Evolutionary conservation across 2,329 filamentous ascomycete genomes (phyloP), one percentile per base, ranked within the genome.

Genomic region (Diaporthe aspalathi): DNA sequence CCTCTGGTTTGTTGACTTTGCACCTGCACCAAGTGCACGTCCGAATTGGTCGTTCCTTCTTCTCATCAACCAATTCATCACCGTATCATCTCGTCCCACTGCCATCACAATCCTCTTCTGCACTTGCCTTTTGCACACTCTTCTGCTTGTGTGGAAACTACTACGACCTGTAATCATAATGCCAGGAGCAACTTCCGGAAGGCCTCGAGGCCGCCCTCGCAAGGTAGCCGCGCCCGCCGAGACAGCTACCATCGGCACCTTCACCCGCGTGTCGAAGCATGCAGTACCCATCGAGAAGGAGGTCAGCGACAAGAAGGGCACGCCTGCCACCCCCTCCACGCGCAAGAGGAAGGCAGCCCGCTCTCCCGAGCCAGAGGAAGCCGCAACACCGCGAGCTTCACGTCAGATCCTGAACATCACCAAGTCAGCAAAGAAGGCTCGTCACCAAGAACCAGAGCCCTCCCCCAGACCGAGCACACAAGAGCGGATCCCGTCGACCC

Each of bases 221-320:
- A 73, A 71, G 65, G 63, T n/a, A 16, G 45, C 22, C 38, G 69
- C 22, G 24, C 32, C 49, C 5, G 2, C 65, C 11, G 50, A 66
- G 40, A 45, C 62, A 65, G 50, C 79, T 11, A 77, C 49, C 74
- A 86, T 88, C 68, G 80, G 77, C 79, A 81, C 74, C 76, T 88
- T 87, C 75, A 76, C 82, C 56, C 85, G 85, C 67, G 78, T 87
- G 60, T 86, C 85, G 43, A 88, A 88, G 78, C 76, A 76, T 27
- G 75, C 79, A 24, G 70, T 73, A 22, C 20, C 38, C 9, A 69
- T 74, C 14, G 75, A 73, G 66, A 80, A 79, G 57, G 74, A 77
- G 40, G 27, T 70, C 40, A 72, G 76, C 35, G 73, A 78, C 60
- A 77, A 78, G 62, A 73, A 68, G 22, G 50, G 67, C 67, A 73